A percentile compares a stretch with the other conserved stretches of the same genome.
phyloP scores from a whole-genome alignment of 2,329 filamentous ascomycete species.

The Fusarium illudens region DNA sequence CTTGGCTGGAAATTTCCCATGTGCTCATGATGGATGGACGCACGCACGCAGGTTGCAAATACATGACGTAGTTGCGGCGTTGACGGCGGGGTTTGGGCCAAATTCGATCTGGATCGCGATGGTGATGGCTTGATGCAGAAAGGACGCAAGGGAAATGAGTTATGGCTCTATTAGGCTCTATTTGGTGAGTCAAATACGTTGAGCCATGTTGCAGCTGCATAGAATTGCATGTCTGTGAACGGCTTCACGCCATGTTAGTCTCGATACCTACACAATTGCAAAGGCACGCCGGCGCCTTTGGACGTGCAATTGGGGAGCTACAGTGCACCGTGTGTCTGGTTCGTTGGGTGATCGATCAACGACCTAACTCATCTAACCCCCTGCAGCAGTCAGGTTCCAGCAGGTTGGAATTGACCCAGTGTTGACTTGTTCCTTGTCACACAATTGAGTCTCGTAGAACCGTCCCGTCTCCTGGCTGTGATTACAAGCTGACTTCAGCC shows the following conservation, averaged over 20 bases:
- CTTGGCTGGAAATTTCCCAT: conserved; percentile 26
- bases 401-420: not conserved
- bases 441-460: not conserved
- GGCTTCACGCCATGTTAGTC: not conserved
- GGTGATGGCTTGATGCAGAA: conserved; percentile 21
- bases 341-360: no score
- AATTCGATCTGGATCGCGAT: conserved; percentile 22
- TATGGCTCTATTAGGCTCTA: not conserved
- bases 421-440: not conserved
- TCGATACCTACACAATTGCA: not conserved
- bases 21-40: conserved; percentile 31
- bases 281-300: not conserved
- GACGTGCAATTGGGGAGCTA: not conserved
- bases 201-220: not conserved
- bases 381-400: not conserved
- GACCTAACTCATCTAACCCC: not conserved
- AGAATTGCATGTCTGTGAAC: not conserved
- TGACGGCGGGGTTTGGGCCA: conserved; percentile 25
- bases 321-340: not conserved
- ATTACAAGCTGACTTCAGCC: not conserved
- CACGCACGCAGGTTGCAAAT: conserved; percentile 36
- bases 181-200: not conserved
- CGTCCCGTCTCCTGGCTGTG: not conserved
- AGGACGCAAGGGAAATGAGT: not conserved
- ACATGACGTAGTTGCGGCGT: conserved; percentile 41